phyloP scores from a whole-genome alignment of 2,329 filamentous ascomycete species.

The Eutypella sp. region DNA sequence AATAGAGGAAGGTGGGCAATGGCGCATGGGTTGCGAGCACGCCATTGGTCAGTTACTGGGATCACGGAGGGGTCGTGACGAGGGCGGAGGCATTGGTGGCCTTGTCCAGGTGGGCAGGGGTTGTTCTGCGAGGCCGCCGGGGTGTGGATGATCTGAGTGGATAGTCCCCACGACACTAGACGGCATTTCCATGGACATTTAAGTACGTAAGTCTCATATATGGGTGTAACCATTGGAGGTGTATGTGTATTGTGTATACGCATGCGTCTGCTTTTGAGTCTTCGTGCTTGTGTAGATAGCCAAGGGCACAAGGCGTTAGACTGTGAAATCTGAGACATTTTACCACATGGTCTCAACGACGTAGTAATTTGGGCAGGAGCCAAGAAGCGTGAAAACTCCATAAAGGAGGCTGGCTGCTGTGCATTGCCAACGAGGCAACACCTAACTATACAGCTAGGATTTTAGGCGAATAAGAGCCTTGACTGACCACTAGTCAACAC shows the following conservation, averaged over 20 bases:
- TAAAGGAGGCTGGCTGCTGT: not conserved
- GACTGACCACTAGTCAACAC: not conserved
- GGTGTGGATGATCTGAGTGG: constrained; percentile 1
- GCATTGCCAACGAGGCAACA: not conserved
- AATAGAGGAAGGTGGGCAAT: not conserved
- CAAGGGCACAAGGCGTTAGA: not conserved
- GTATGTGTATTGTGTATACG: not conserved
- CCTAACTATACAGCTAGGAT: not conserved
- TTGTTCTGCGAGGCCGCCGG: not conserved
- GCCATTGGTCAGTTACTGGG: too few relatives aligned
- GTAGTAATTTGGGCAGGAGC: not conserved
- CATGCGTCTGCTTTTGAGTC: not conserved
- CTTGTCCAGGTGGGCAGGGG: not conserved
- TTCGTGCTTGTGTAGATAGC: not conserved
- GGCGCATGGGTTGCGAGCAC: not conserved
- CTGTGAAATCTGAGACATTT: not conserved
- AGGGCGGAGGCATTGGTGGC: not conserved
- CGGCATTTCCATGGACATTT: not conserved
- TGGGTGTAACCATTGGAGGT: too few relatives aligned
- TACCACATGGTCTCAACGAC: not conserved
- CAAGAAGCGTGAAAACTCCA: not conserved
- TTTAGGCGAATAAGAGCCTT: too few relatives aligned
- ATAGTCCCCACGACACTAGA: not conserved
- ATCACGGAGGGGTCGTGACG: not conserved
- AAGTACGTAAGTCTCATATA: not conserved